Evolutionary conservation across 768 basidiomycete genomes (phyloP), one percentile per base, ranked within the genome.

Genomic region (Auricularia sp.): DNA sequence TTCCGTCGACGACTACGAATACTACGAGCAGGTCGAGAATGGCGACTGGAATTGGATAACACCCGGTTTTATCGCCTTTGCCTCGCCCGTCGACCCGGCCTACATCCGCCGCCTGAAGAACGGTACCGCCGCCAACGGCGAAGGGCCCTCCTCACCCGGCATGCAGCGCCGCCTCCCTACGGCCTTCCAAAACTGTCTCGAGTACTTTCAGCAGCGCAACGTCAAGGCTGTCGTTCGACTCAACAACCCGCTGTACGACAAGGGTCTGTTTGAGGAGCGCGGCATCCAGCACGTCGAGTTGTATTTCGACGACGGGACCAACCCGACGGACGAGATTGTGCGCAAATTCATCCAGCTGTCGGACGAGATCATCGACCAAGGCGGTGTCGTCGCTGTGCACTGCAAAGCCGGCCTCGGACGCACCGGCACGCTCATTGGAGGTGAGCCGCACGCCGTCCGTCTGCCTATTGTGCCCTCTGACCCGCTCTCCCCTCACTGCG

Each of bases 271-370:
- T 77, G 72, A 87, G 70, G 90, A 91, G 70, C 85, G 84, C 59
- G 93, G 92, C 11, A 90, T 96, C 71, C 86, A 87, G 69, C 92
- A 97, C 72, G 81, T 88, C 76, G 93, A 96, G 69, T 82, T 98
- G 67, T 98, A 96, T 75, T 98, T 97, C 69, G 94, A 98, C 74
- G 97, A 99, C 73, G 97, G 97, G 23, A 97, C 94, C 29, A 98
- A 98, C 74, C 96, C 96, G 4, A 89, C 93, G 0, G 91, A 97
- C 74, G 92, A 97, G 65, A 97, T 98, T 70, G 90, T 94, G 54
- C 83, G 93, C 63, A 84, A 86, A 64, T 99, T 99, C 72, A 89
- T 99, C 68, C 88, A 91, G 68, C 77, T 91, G 63, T 85, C 88
- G 1, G 95, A 98, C 71, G 78, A 83, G 21, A 79, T 89, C 35